Base-by-base conservation (phyloP, 495 filamentous ascomycete species). In the Aspergillus mulundensis region DNA sequence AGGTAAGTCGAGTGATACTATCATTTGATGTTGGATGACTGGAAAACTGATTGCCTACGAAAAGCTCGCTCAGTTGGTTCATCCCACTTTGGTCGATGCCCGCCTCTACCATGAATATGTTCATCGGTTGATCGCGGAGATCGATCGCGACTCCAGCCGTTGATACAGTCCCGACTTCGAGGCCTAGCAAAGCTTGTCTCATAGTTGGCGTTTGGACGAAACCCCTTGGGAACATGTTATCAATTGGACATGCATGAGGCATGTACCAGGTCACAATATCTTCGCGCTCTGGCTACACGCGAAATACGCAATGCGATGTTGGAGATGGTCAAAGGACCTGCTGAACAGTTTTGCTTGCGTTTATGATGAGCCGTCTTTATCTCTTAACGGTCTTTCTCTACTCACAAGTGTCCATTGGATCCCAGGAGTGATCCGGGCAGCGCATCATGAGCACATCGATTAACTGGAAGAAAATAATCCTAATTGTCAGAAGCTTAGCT, bases 81-180 rank as follows among this genome's bases (percentile, higher is more conserved):
- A 55, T 21, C 53, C 43, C 15, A 38, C 32, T 0, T 5, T 55
- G 30, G 53, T 55, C 19, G 53, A 55, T 21, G 53, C 53, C 7
- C 19, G 32, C 25, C 18, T 50, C 6, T 50, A 40, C 21, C 48
- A 50, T 16, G 48, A 50, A 25, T 50, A 50, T 24, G 48, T 50
- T 24, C 34, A 50, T 28, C 32, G 8, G 16, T 50, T 50, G 34
- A 39, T 50, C 11, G 48, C 48, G 21, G 48, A 50, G 48, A 30
- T 50, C 20, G 48, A 50, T 24, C 20, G 48, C 12, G 34, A 30
- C 8, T 21, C 48, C 8, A 25, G 4, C 14, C 8, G 5, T 40
- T 19, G 19, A 23, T 11, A 38, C 7, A 19, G 12, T 3, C 25
- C 24, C 18, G 38, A 18, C 2, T 6, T 8, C 18, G 3, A 3